A percentile compares a stretch with the other conserved stretches of the same genome.
Evolutionary conservation across 805 yeast species (phyloP).

Genomic region (Pichia manshurica): DNA sequence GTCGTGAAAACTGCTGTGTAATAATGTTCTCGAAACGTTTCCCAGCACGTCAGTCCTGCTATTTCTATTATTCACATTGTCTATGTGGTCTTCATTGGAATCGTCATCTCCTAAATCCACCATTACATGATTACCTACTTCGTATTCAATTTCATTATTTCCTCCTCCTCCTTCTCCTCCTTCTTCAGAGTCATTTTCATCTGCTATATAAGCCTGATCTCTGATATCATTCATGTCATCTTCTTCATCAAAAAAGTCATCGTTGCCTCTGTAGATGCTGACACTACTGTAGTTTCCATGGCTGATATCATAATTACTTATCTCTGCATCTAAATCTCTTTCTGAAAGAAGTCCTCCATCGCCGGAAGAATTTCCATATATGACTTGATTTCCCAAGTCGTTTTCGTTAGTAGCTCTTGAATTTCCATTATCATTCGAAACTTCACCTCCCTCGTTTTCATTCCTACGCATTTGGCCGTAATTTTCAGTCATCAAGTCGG

Average conservation of each 20-base stretch:
- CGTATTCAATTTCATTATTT: slow-evolving; percentile 23
- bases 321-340: slow-evolving; percentile 41
- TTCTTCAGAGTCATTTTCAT: slow-evolving; percentile 3
- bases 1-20: slow-evolving; percentile 15
- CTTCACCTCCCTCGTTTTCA: slow-evolving; percentile 12
- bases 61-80: not conserved
- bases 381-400: slow-evolving; percentile 17
- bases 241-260: slow-evolving; percentile 26
- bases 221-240: slow-evolving; percentile 14
- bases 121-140: slow-evolving; percentile 15
- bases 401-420: not conserved
- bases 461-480: slow-evolving; percentile 10
- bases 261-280: slow-evolving; percentile 3
- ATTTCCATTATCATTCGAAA: slow-evolving; percentile 8
- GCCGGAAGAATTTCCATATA: not conserved
- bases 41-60: no score
- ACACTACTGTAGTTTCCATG: slow-evolving; percentile 15
- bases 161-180: slow-evolving; percentile 24
- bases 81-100: slow-evolving; percentile 3
- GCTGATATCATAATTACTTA: slow-evolving; percentile 38
- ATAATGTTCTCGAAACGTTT: not conserved
- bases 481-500: slow-evolving; percentile 21
- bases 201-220: not conserved
- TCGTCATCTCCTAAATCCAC: slow-evolving; percentile 12
- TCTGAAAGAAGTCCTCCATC: slow-evolving; percentile 13